Evolutionary conservation across 2,329 filamentous ascomycete genomes (phyloP).

Genomic region (Colletotrichum horii): DNA sequence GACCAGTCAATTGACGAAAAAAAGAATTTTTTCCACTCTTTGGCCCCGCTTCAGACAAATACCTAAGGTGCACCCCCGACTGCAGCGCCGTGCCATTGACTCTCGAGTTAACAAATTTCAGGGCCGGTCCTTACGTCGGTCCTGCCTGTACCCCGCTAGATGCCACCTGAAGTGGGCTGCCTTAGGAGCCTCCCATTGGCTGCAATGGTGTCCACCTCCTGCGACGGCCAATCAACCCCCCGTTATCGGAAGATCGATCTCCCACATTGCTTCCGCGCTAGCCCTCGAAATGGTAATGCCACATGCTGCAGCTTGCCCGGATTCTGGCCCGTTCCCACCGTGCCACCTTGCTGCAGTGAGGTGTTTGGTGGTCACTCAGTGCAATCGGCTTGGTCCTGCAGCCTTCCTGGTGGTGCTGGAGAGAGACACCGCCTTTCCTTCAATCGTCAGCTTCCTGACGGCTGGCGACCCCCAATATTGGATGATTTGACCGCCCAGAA

Average conservation of each 20-base stretch:
- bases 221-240: conserved; percentile 13
- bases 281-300: not conserved
- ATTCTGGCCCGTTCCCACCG: conserved; percentile 1
- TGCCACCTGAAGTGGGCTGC: conserved; percentile 16
- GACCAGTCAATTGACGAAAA: conserved; percentile 14
- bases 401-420: not conserved
- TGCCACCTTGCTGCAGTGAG: not conserved
- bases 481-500: not conserved
- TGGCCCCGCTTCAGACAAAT: conserved; percentile 16
- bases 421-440: conserved; percentile 21
- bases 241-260: conserved; percentile 20
- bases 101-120: conserved; percentile 6
- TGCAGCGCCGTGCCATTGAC: conserved; percentile 12
- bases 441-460: not conserved
- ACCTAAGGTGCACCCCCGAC: not conserved
- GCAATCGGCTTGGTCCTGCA: not conserved
- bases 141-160: conserved; percentile 14
- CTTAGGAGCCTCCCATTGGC: not conserved
- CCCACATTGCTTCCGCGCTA: not conserved
- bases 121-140: conserved; percentile 10
- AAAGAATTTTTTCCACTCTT: conserved; percentile 20
- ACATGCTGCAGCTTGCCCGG: conserved; percentile 22
- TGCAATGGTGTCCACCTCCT: not conserved
- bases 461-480: not conserved
- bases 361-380: not conserved